phyloP scores from a whole-genome alignment of 495 filamentous ascomycete species.

The Neurospora cerealis region DNA sequence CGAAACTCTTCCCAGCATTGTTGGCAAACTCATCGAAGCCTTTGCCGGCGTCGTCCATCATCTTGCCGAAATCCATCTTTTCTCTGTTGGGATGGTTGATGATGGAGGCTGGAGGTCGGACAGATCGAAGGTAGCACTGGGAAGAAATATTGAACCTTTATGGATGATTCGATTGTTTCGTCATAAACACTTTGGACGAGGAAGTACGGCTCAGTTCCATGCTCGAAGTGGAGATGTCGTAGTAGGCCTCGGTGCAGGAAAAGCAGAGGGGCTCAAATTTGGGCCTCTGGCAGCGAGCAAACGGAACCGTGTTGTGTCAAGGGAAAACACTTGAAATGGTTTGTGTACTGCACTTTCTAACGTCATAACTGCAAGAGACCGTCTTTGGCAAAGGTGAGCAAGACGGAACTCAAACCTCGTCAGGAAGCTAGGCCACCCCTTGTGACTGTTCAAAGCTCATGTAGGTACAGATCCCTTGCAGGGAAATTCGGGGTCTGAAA shows the following conservation, averaged over 20 bases:
- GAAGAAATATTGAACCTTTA: not conserved
- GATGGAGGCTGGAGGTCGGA: not conserved
- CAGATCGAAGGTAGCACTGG: not conserved
- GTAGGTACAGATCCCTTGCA: not conserved
- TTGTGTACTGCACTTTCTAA: not conserved
- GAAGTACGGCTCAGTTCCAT: not conserved
- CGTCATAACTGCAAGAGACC: not conserved
- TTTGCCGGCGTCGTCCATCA: not conserved
- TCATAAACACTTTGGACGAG: not conserved
- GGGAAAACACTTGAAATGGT: not conserved
- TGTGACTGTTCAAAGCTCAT: not conserved
- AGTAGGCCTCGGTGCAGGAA: not conserved
- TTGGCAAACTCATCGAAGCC: not conserved
- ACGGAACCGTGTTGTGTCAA: not conserved
- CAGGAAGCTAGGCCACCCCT: not conserved
- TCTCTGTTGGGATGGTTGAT: not conserved
- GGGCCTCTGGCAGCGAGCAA: not conserved
- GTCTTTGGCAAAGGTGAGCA: not conserved
- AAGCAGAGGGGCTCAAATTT: not conserved
- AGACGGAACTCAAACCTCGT: not conserved
- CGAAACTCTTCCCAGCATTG: not conserved
- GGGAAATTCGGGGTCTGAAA: too few relatives aligned
- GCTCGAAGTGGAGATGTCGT: not conserved
- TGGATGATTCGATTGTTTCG: not conserved
- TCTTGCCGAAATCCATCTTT: not conserved